Evolutionary conservation across 106 monocot genomes (phyloP).

Genomic region (Posidonia australis): DNA sequence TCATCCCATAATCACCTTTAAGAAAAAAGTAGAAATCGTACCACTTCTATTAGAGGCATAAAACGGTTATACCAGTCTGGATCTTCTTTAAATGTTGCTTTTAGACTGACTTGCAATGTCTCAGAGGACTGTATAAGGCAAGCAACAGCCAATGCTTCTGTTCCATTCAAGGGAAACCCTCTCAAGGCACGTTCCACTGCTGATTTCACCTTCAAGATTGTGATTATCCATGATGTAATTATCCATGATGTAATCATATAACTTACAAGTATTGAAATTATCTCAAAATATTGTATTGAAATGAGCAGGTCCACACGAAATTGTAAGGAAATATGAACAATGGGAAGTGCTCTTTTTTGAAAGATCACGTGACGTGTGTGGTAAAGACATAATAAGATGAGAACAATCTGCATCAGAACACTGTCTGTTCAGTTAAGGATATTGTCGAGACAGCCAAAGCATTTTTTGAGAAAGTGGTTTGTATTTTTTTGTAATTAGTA

Average conservation of each 20-base stretch:
- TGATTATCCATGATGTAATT: neutral
- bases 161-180: slow-evolving; percentile 40
- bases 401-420: too few relatives aligned
- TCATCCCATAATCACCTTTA: neutral
- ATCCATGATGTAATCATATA: neutral
- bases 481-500: too few relatives aligned
- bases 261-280: too few relatives aligned
- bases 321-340: too few relatives aligned
- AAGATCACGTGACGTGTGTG: too few relatives aligned
- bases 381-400: too few relatives aligned
- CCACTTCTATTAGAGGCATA: slow-evolving; percentile 50
- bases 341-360: too few relatives aligned
- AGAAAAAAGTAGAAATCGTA: slow-evolving; percentile 12
- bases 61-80: slow-evolving; percentile 40
- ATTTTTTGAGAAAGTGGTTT: too few relatives aligned
- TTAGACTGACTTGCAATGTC: slow-evolving; percentile 48
- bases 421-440: too few relatives aligned
- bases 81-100: slow-evolving; percentile 52
- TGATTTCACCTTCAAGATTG: slow-evolving; percentile 50
- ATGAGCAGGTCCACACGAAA: too few relatives aligned
- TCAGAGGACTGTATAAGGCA: slow-evolving; percentile 49
- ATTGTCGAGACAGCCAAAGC: too few relatives aligned
- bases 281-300: too few relatives aligned
- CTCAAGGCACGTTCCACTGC: slow-evolving; percentile 47
- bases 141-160: slow-evolving; percentile 57